Base-by-base conservation (phyloP, 495 filamentous ascomycete genomes). In the Penicillium antarcticum region DNA sequence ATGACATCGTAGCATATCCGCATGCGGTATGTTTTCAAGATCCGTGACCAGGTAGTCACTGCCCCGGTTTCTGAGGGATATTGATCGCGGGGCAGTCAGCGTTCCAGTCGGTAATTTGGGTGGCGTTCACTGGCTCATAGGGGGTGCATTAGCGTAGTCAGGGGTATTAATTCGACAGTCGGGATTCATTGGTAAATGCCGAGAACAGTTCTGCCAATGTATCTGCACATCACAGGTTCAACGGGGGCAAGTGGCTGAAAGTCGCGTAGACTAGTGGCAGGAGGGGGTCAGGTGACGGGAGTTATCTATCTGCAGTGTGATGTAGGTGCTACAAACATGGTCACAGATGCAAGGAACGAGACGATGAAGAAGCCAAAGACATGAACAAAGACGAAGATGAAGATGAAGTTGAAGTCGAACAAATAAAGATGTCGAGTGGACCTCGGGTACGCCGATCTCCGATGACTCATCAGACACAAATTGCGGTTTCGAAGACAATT, bases 11-110 rank as follows among this genome's bases (percentile, higher is more conserved):
- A 21, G 35, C 11, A 38, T 3, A 32, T 12, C 44, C 49, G 7
- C 24, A 55, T 44, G 26, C 33, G 45, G 51, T 23, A 42, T 44
- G 19, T 12, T 8, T 14, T 40, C 13, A 26, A 44, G 24, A 52
- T 57, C 51, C 60, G 48, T 63, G 53, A 50, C 56, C 26, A 57
- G 45, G 39, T 37, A 26, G 50, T 52, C 18, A 46, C 29, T 29
- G 26, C 42, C 46, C 13, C 50, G 19, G 17, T 16, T 57, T 52
- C 47, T 60, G 50, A 48, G 55, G 53, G 17, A 21, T 5, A 17
- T 18, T 39, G 24, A 26, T 31, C 8, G 33, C 16, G 24, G 43
- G 41, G 33, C 14, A 41, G 26, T 11, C 13, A 29, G 8, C 14
- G 42, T 42, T 45, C 34, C 36, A 37, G 32, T 50, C 43, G 53